phyloP scores from a whole-genome alignment of 2,329 filamentous ascomycete species.

The Dryadomyces sulphureus region DNA sequence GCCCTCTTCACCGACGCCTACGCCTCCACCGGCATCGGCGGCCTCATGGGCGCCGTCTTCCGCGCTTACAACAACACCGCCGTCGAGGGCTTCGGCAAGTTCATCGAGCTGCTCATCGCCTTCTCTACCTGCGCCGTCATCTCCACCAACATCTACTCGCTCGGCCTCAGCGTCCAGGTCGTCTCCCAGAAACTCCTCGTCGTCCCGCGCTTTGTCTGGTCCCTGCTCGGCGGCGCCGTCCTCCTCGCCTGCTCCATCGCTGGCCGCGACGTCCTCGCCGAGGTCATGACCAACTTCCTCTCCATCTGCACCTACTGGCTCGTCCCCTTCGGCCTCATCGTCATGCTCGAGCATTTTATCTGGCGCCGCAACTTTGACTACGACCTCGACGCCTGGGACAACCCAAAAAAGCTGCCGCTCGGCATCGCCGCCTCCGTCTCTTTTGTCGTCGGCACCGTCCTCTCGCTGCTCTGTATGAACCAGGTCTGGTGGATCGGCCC shows the following conservation, averaged over 20 bases:
- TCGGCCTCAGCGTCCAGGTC: slow-evolving; percentile 8
- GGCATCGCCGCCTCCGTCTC: slow-evolving; percentile 7
- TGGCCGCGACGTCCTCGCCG: slow-evolving; percentile 7
- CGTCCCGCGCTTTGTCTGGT: slow-evolving; percentile 8
- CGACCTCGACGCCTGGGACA: slow-evolving; percentile 6
- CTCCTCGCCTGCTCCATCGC: slow-evolving; percentile 6
- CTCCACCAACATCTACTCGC: slow-evolving; percentile 8
- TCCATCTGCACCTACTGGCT: slow-evolving; percentile 9
- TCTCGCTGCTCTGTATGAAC: slow-evolving; percentile 7
- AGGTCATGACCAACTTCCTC: slow-evolving; percentile 9
- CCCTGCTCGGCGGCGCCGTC: slow-evolving; percentile 3
- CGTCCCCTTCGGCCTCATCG: slow-evolving; percentile 5
- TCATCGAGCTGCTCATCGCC: slow-evolving; percentile 6
- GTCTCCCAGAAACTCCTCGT: slow-evolving; percentile 6
- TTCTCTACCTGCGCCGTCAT: slow-evolving; percentile 6
- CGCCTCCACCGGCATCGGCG: slow-evolving; percentile 7
- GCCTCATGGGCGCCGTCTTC: slow-evolving; percentile 9
- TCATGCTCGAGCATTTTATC: slow-evolving; percentile 8
- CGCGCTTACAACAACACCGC: slow-evolving; percentile 5
- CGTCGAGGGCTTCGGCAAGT: slow-evolving; percentile 6
- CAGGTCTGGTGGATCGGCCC: slow-evolving; percentile 8
- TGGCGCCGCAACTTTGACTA: slow-evolving; percentile 7
- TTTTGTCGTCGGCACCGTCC: slow-evolving; percentile 5
- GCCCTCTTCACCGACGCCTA: slow-evolving; percentile 7
- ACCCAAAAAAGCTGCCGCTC: slow-evolving; percentile 2